Evolutionary conservation across 768 basidiomycete genomes (phyloP).

Genomic region (Macrocybe gigantea): DNA sequence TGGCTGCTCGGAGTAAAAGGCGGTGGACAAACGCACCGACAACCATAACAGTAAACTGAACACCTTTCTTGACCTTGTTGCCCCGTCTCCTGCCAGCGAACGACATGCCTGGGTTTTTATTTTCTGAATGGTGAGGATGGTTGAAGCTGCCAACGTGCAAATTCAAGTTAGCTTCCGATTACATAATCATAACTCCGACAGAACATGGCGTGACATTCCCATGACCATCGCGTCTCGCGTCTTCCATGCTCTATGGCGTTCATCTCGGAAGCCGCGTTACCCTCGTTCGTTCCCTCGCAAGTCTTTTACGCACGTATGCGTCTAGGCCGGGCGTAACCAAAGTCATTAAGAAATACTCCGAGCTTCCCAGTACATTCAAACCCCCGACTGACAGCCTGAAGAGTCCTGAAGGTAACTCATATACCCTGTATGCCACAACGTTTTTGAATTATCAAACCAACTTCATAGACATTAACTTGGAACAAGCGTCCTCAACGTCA

Average conservation of each 20-base stretch:
- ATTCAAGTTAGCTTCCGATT: conserved; percentile 22
- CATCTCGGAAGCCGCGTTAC: background rate
- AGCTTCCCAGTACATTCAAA: no score
- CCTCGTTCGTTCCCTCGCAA: no score
- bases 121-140: conserved; percentile 14
- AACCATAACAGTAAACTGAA: conserved; percentile 97
- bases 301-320: no score
- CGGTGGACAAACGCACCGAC: conserved; percentile 64
- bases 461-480: no score
- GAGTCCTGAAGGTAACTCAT: no score
- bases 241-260: background rate
- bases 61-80: conserved; percentile 98
- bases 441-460: no score
- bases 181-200: conserved; percentile 34
- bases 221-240: conserved; percentile 4
- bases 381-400: no score
- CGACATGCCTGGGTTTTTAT: conserved; percentile 45
- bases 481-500: no score
- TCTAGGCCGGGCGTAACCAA: no score
- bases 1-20: conserved; percentile 9
- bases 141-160: conserved; percentile 18
- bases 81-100: conserved; percentile 82
- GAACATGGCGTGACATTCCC: conserved; percentile 14
- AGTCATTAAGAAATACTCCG: no score
- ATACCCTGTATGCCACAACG: no score